Evolutionary conservation across 73 alveolate genomes (phyloP), one percentile per base, ranked within the genome.

Genomic region (Paramecium bursaria): DNA sequence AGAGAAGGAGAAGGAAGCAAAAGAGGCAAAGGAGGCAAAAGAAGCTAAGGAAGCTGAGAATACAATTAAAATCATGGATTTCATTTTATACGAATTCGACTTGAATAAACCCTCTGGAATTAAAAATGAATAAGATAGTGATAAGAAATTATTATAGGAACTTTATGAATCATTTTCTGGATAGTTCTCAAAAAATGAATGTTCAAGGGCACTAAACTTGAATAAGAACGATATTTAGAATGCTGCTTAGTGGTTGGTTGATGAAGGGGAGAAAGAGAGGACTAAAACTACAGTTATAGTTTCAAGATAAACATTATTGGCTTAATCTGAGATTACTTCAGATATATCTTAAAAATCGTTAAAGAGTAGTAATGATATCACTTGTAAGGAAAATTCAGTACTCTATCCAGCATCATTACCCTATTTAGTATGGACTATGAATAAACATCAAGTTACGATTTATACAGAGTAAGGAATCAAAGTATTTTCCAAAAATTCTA

Each of bases 211-310:
- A 5, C 87, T 93, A 13, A 73, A 90, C 50, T 53, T 88, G 31
- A 48, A 91, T 67, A 54, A 74, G 21, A 75, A 91, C 50, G 98
- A 93, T 91, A 73, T 91, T n/a, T 48, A 51, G 73, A 80, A 35
- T 26, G 96, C 98, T 1, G 98, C 95, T 0, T 60, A 44, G 5
- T 93, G 95, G 95, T 92, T 93, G 17, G 93, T 91, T 4, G 96
- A 93, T 25, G 91, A 91, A 19, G 98, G 98, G 11, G 96, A 92
- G 29, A 75, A 75, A 75, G 96, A 92, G 25, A 60, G 95, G 73
- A 94, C 92, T 46, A 90, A 90, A 79, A 91, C 75, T 17, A 75
- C 89, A 17, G 73, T 90, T 46, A 53, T 75, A 19, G 76, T 75
- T 10, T 85, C 82, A 25, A 74, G 87, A 86, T 53, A 50, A 49